phyloP scores from a whole-genome alignment of 257 asterid species.

The Scutellaria galericulata region DNA sequence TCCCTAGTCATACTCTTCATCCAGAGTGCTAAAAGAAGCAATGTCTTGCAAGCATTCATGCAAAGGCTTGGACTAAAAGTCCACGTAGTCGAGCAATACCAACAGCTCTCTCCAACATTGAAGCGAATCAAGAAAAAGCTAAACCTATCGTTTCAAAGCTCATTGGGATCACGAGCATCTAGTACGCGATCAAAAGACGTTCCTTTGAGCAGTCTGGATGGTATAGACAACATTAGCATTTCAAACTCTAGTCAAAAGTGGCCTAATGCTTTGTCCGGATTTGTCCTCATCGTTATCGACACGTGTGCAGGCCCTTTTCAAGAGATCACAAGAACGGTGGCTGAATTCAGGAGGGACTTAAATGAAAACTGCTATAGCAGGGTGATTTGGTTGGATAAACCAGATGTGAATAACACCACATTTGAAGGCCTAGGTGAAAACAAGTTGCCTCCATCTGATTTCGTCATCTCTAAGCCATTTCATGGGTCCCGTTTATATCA shows the following conservation, averaged over 20 bases:
- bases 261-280: conserved; percentile 11
- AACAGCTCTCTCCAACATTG: conserved; percentile 51
- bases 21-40: conserved; percentile 52
- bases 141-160: conserved; percentile 25
- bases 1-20: conserved; percentile 65
- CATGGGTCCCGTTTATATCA: conserved; percentile 75
- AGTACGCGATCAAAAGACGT: conserved; percentile 47
- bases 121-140: conserved; percentile 45
- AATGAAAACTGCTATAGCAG: conserved; percentile 38
- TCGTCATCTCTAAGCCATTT: conserved; percentile 62
- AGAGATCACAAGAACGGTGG: conserved; percentile 53
- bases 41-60: conserved; percentile 51
- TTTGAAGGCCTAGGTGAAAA: conserved; percentile 34
- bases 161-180: conserved; percentile 21
- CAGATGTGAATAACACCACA: conserved; percentile 18
- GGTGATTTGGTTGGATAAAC: conserved; percentile 65
- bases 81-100: conserved; percentile 45
- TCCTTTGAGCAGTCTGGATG: conserved; percentile 56
- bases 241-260: conserved; percentile 25
- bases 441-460: conserved; percentile 54
- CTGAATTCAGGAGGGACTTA: conserved; percentile 61
- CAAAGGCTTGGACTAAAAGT: conserved; percentile 57
- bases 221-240: conserved; percentile 32
- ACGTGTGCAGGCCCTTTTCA: conserved; percentile 47
- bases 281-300: conserved; percentile 59